Conservation (phyloP, 2,329 filamentous ascomycete species). For the Fusarium sp. region DNA sequence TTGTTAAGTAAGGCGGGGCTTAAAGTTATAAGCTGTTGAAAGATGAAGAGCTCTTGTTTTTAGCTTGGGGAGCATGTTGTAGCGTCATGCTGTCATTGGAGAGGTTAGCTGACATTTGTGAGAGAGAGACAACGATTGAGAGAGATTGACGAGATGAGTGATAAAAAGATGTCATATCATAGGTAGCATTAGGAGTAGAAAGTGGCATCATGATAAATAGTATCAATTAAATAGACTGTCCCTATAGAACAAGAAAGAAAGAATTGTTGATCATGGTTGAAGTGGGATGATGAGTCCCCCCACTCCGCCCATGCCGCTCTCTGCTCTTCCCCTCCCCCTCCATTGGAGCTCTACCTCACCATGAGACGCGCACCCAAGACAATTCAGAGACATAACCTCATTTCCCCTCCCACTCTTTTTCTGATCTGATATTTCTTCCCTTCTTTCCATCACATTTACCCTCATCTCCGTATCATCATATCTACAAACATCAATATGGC, state of each 20-base stretch:
- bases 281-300: conserved; percentile 40
- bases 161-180: background rate
- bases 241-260: background rate
- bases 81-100: conserved; percentile 35
- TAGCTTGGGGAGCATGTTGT: conserved; percentile 19
- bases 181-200: background rate
- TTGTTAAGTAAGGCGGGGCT: background rate
- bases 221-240: background rate
- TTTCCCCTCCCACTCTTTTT: conserved; percentile 23
- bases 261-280: background rate
- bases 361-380: conserved; percentile 2
- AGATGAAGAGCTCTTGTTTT: conserved; percentile 3
- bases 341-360: background rate
- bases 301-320: conserved; percentile 18
- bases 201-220: conserved; percentile 30
- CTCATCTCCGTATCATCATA: background rate
- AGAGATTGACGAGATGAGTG: background rate
- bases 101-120: conserved; percentile 12
- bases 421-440: background rate
- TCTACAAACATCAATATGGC: conserved; percentile 61
- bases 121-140: no score
- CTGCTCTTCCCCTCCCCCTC: conserved; percentile 26
- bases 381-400: conserved; percentile 23
- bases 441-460: background rate
- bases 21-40: background rate